phyloP scores from a whole-genome alignment of 192 early-diverging fungal genomes.

The Coemansia sp. region DNA sequence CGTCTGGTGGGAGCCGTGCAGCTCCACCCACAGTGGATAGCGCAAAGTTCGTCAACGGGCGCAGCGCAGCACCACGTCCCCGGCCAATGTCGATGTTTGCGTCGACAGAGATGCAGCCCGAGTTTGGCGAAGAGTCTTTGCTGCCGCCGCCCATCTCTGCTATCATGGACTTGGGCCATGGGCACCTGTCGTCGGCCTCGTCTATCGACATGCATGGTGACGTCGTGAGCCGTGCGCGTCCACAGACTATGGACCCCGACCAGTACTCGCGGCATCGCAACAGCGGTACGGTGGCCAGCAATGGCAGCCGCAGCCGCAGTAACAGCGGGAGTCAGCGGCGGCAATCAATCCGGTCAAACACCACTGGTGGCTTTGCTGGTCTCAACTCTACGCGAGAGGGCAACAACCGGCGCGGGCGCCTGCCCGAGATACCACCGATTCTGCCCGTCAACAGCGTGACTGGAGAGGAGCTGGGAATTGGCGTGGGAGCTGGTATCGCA shows the following conservation, averaged over 20 bases:
- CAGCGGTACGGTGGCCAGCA: conserved; percentile 13
- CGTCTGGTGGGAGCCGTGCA: conserved; percentile 4
- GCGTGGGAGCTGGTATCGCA: conserved; percentile 54
- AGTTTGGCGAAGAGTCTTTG: conserved; percentile 21
- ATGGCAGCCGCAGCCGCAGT: conserved; percentile 36
- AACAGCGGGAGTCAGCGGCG: conserved; percentile 42
- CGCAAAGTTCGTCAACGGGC: conserved; percentile 1
- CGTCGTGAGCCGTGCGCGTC: conserved; percentile 15
- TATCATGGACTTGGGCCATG: conserved; percentile 40
- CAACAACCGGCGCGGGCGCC: conserved; percentile 34
- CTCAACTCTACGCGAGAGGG: conserved; percentile 13
- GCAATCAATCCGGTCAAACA: conserved; percentile 16
- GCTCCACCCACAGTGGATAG: neutral
- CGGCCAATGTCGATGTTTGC: conserved; percentile 59
- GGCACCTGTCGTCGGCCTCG: conserved; percentile 49
- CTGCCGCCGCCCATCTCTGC: conserved; percentile 50
- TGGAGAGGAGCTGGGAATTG: conserved; percentile 58
- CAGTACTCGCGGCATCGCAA: conserved; percentile 17
- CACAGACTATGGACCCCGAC: conserved; percentile 33
- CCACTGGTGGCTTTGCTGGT: conserved; percentile 10
- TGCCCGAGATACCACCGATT: conserved; percentile 53
- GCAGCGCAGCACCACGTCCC: conserved; percentile 31
- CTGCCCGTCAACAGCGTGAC: conserved; percentile 50
- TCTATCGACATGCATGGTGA: conserved; percentile 37
- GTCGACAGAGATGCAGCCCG: conserved; percentile 55